A percentile compares a stretch with the other conserved stretches of the same genome.
phyloP scores from a whole-genome alignment of 192 early-diverging fungal species.

The Coemansia sp. region DNA sequence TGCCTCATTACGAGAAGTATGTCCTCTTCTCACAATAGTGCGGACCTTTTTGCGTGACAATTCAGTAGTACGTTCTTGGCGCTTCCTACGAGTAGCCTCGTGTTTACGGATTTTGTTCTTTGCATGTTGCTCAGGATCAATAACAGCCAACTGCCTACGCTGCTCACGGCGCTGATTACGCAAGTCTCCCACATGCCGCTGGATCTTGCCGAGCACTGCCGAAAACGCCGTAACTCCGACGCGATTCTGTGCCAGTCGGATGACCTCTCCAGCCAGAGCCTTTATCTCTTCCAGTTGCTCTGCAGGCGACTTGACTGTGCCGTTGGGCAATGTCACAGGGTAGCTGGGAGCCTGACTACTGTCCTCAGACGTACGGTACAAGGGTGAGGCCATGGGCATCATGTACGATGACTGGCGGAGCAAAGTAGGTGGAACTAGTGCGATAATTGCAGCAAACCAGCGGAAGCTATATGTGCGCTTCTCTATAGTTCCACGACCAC shows the following conservation, averaged over 20 bases:
- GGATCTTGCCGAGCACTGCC: slow-evolving; percentile 66
- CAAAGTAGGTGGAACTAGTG: slow-evolving; percentile 61
- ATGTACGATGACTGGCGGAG: slow-evolving; percentile 66
- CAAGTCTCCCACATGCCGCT: slow-evolving; percentile 63
- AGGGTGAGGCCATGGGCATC: slow-evolving; percentile 69
- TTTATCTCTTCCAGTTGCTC: slow-evolving; percentile 69
- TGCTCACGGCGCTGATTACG: slow-evolving; percentile 67
- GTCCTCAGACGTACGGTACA: slow-evolving; percentile 82
- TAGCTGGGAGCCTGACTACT: slow-evolving; percentile 20
- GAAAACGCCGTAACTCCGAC: slow-evolving; percentile 77
- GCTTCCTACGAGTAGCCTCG: slow-evolving; percentile 67
- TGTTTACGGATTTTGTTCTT: slow-evolving; percentile 72
- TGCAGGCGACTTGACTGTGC: slow-evolving; percentile 23
- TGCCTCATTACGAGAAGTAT: neutral
- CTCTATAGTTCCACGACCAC: slow-evolving; percentile 24
- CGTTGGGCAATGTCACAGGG: slow-evolving; percentile 6
- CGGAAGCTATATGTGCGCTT: slow-evolving; percentile 85
- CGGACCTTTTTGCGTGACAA: slow-evolving; percentile 60
- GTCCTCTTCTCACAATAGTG: slow-evolving; percentile 22
- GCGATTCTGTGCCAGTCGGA: slow-evolving; percentile 72
- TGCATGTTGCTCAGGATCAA: slow-evolving; percentile 75
- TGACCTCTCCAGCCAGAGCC: slow-evolving; percentile 76
- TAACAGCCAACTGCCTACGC: slow-evolving; percentile 60
- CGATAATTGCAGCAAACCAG: slow-evolving; percentile 87
- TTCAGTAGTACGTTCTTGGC: slow-evolving; percentile 74